These are phyloP conservation scores for Thelonectria blattea DNA, from an alignment of 2,329 filamentous ascomycete genomes.

Conservation along the genomic window DNA sequence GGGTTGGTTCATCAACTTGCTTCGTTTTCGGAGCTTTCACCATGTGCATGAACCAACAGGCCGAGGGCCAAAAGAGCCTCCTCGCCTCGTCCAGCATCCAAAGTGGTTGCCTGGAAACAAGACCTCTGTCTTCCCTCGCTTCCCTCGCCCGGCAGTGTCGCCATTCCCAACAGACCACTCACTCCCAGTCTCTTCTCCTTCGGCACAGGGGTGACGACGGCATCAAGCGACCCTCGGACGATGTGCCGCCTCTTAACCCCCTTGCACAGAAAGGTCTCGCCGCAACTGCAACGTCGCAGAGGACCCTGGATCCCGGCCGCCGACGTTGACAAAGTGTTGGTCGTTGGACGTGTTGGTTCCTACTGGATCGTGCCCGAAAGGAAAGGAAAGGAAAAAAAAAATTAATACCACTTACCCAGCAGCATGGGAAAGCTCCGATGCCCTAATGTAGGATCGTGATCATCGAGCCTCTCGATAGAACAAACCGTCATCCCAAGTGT, in stretches of 20 bases:
- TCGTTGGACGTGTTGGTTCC: constrained; percentile 8
- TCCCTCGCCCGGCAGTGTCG: constrained; percentile 9
- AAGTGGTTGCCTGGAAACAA: neutral
- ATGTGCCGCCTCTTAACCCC: too few species aligned
- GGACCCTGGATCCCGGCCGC: neutral
- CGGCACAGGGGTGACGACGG: constrained; percentile 10
- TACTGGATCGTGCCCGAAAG: neutral
- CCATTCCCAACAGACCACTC: neutral
- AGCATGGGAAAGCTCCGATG: neutral
- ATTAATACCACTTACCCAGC: neutral
- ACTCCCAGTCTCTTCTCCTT: neutral
- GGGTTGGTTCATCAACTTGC: neutral
- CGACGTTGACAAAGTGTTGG: neutral
- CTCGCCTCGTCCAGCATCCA: neutral
- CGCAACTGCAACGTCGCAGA: constrained; percentile 3
- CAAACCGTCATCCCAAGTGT: neutral
- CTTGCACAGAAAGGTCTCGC: neutral
- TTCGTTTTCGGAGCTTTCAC: neutral
- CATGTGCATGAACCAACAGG: constrained; percentile 9
- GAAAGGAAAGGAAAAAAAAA: neutral
- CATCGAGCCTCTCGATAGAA: neutral
- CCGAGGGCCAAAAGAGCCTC: too few species aligned
- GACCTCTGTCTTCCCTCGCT: neutral
- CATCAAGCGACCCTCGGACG: constrained; percentile 14
- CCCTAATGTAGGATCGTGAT: constrained; percentile 2